These are phyloP conservation scores for Adansonia gregorii DNA, from an alignment of 441 rosid species.

Conservation along the genomic window DNA sequence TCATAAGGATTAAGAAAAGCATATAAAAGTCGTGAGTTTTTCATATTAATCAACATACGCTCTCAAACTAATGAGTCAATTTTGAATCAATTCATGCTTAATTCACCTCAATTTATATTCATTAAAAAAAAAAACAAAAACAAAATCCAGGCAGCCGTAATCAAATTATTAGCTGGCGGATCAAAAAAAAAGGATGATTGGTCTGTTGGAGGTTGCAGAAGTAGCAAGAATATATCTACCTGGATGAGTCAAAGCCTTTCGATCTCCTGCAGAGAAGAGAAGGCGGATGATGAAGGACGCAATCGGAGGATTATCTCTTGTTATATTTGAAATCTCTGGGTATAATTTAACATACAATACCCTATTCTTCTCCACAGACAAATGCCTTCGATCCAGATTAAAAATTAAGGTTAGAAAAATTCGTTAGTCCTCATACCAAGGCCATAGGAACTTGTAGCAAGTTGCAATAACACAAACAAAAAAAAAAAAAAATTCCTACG, in stretches of 20 bases:
- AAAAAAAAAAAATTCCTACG: not conserved
- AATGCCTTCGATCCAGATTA: conserved; percentile 59
- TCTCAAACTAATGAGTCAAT: not conserved
- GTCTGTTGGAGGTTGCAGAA: conserved; percentile 44
- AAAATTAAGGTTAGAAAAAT: too few relatives aligned
- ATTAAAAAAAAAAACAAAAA: not conserved
- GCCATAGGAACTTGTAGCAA: not conserved
- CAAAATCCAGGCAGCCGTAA: conserved; percentile 4
- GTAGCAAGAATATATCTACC: conserved; percentile 42
- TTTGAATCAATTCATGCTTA: not conserved
- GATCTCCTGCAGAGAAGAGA: conserved; percentile 63
- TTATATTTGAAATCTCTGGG: conserved; percentile 73
- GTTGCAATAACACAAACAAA: not conserved
- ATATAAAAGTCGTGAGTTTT: not conserved
- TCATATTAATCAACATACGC: too few relatives aligned
- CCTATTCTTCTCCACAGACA: conserved; percentile 83
- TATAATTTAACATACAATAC: conserved; percentile 61
- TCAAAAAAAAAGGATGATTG: not conserved
- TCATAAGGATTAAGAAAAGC: not conserved
- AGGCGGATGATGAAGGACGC: conserved; percentile 83
- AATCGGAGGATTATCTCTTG: conserved; percentile 80
- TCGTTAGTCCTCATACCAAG: too few relatives aligned
- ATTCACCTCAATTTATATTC: too few relatives aligned
- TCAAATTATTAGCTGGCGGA: too few relatives aligned
- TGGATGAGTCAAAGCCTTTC: conserved; percentile 77